Evolutionary conservation across 305 asterid species (phyloP), one percentile per base, ranked within the genome.

Genomic region (Fraxinus platypoda): DNA sequence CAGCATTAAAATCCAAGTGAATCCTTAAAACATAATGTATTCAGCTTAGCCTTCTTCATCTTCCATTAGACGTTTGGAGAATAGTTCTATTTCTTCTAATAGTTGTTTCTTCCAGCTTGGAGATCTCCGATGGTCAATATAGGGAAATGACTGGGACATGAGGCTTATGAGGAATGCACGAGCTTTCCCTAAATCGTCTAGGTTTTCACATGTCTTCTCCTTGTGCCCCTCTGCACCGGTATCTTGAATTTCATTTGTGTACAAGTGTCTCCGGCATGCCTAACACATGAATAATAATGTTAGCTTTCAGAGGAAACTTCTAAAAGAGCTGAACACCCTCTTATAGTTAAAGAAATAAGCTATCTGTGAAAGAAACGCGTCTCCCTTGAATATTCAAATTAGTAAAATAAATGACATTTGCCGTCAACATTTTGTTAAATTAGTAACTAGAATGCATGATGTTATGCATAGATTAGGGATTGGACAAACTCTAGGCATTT

Each of bases 41-140:
- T 11, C 12, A 31, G 43, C 43, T 71, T 71, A 71, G 43, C 75
- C 86, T 82, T 88, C 92, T 82, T 88, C 91, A 81, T 90, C 92
- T 86, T 87, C 94, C 92, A 87, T 88, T 77, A 88, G 80, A 81
- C 92, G 88, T 86, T 88, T 92, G 52, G 90, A 89, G 86, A 94
- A 93, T 71, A 85, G 83, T 76, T 95, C 97, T 75, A 94, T 91
- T 86, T 95, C 94, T 74, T 89, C 90, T 34, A 92, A 88, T 78
- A 95, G 80, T 81, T 82, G 81, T 80, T 84, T 83, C 73, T 81
- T 88, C 75, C 87, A 81, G 43, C 85, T 78, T 75, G 80, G 81
- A 66, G 86, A 81, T 71, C 84, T 88, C 84, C 75, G 34, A 17
- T 72, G 31, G 49, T 80, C 77, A 75, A 76, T 57, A 33, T 81